Conservation (phyloP, 768 basidiomycete species). For the Boletus speciosus region DNA sequence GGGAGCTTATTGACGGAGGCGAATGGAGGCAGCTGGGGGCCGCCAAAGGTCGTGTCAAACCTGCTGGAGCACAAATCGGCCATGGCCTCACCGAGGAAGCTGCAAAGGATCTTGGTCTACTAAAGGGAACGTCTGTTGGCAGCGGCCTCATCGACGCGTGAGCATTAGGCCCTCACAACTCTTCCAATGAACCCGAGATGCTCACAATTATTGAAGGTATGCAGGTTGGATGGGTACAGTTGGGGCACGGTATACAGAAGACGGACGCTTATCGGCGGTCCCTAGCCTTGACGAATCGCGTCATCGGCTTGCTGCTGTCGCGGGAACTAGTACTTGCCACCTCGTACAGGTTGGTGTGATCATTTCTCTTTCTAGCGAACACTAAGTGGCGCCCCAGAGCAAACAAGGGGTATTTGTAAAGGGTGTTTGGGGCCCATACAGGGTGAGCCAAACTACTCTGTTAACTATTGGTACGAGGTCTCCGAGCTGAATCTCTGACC, state of each 20-base stretch:
- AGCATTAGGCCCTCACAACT: constrained; percentile 21
- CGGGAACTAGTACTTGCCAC: constrained; percentile 96
- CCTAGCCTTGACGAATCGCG: constrained; percentile 74
- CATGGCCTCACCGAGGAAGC: constrained; percentile 73
- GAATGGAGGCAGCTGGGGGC: constrained; percentile 73
- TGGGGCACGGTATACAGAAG: constrained; percentile 65
- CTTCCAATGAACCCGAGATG: not conserved
- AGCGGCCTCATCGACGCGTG: constrained; percentile 95
- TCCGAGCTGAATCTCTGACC: constrained; percentile 2
- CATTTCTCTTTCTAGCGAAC: not conserved
- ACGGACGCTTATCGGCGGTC: constrained; percentile 47
- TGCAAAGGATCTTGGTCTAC: constrained; percentile 80
- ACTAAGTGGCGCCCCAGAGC: constrained; percentile 46
- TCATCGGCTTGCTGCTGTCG: constrained; percentile 85
- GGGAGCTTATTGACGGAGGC: constrained; percentile 59
- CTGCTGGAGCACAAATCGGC: constrained; percentile 84
- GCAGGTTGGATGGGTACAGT: constrained; percentile 98
- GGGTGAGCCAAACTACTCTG: constrained; percentile 36
- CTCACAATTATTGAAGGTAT: constrained; percentile 45
- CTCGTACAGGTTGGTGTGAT: constrained; percentile 66
- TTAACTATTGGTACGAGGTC: not conserved
- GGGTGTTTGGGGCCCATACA: constrained; percentile 93
- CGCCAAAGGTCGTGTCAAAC: constrained; percentile 59
- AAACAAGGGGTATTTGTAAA: constrained; percentile 80
- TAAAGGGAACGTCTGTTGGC: constrained; percentile 87